Conservation (phyloP, 1,284 basidiomycete species). For the Phenoliferia sp. region DNA sequence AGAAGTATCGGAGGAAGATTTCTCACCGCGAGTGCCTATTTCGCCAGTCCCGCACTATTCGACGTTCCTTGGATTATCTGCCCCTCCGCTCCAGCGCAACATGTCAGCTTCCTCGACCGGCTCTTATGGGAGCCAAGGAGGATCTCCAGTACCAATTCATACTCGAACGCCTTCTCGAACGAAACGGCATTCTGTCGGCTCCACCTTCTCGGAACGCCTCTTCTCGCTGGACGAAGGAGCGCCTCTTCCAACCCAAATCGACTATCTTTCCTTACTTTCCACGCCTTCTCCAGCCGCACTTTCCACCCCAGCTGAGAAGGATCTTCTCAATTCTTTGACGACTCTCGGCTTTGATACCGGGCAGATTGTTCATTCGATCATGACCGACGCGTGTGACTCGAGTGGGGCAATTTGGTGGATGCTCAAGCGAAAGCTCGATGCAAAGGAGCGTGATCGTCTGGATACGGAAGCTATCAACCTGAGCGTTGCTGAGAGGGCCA, state of each 20-base stretch:
- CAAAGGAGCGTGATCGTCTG: conserved; percentile 17
- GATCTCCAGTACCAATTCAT: conserved; percentile 38
- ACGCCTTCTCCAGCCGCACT: conserved; percentile 74
- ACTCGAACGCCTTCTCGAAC: conserved; percentile 87
- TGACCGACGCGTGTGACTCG: conserved; percentile 86
- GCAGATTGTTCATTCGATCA: conserved; percentile 88
- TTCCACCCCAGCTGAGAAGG: conserved; percentile 73
- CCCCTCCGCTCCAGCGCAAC: conserved; percentile 25
- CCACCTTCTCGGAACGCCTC: conserved; percentile 53
- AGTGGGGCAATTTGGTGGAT: conserved; percentile 96
- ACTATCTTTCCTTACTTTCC: conserved; percentile 66
- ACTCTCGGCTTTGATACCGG: conserved; percentile 83
- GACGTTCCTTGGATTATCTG: conserved; percentile 15
- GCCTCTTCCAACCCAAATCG: conserved; percentile 34
- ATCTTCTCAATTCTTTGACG: conserved; percentile 70
- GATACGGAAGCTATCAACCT: not conserved
- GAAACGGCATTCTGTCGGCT: conserved; percentile 88
- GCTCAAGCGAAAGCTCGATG: conserved; percentile 56
- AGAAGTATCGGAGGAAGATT: not conserved
- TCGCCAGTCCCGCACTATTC: not conserved
- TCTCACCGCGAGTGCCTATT: not conserved
- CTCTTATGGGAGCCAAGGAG: not conserved
- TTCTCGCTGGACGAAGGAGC: conserved; percentile 38
- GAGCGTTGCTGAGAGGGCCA: not conserved
- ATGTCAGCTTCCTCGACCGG: conserved; percentile 7